These are phyloP conservation scores for Clathrospora elynae DNA, from an alignment of 2,329 filamentous ascomycete species.

Conservation along the genomic window DNA sequence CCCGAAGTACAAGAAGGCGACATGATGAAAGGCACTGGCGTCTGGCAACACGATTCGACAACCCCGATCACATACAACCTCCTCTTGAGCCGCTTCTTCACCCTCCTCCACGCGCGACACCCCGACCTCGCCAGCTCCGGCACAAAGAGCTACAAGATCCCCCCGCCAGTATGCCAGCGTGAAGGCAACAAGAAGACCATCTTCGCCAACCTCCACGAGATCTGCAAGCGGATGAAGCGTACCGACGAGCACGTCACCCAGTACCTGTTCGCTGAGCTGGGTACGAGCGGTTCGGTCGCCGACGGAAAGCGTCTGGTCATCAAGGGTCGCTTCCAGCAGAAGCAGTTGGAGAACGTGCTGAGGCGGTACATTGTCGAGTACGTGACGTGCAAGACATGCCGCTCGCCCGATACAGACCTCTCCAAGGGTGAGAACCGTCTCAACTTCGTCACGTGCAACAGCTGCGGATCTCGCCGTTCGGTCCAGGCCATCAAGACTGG, in stretches of 20 bases:
- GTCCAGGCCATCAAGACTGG: slow-evolving; percentile 99
- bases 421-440: slow-evolving; percentile 99
- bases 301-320: slow-evolving; percentile 95
- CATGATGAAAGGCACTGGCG: slow-evolving; percentile 83
- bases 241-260: slow-evolving; percentile 96
- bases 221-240: slow-evolving; percentile 99
- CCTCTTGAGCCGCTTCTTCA: slow-evolving; percentile 91
- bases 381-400: slow-evolving; percentile 97
- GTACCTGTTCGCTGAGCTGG: slow-evolving; percentile 97
- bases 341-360: slow-evolving; percentile 97
- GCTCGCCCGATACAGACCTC: slow-evolving; percentile 61
- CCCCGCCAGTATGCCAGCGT: slow-evolving; percentile 95
- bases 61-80: slow-evolving; percentile 81
- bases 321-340: slow-evolving; percentile 99
- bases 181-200: slow-evolving; percentile 99
- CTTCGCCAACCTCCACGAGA: slow-evolving; percentile 98
- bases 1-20: slow-evolving; percentile 69
- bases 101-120: slow-evolving; percentile 91
- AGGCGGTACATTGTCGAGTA: slow-evolving; percentile 98
- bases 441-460: slow-evolving; percentile 97
- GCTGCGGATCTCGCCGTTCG: slow-evolving; percentile 69
- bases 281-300: slow-evolving; percentile 86
- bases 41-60: slow-evolving; percentile 83
- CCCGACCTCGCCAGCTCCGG: slow-evolving; percentile 90
- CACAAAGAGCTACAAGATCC: slow-evolving; percentile 97